These are phyloP conservation scores for Populus hybrid DNA, from an alignment of 441 rosid species.

Conservation along the genomic window DNA sequence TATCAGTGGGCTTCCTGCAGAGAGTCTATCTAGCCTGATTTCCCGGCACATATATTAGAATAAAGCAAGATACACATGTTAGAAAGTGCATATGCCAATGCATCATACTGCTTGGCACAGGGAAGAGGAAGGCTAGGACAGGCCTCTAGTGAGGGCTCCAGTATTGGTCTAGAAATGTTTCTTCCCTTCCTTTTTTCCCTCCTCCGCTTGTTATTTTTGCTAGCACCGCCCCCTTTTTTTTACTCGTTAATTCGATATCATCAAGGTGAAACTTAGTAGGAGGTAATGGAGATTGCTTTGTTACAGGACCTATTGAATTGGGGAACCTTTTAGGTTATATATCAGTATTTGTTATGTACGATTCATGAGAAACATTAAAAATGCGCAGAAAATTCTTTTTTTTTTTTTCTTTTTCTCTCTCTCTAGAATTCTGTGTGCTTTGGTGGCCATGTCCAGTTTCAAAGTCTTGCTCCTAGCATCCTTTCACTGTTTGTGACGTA, in stretches of 20 bases:
- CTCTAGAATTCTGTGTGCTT: not conserved
- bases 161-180: constrained; percentile 21
- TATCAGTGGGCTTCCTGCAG: constrained; percentile 32
- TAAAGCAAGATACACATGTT: constrained; percentile 20
- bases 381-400: constrained; percentile 50
- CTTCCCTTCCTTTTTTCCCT: constrained; percentile 19
- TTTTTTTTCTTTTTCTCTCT: no score
- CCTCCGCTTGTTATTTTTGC: constrained; percentile 2
- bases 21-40: constrained; percentile 31
- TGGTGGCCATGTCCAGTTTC: not conserved
- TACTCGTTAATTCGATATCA: constrained; percentile 24
- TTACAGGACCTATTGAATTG: constrained; percentile 41
- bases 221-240: constrained; percentile 19
- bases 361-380: constrained; percentile 40
- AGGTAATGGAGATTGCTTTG: constrained; percentile 49
- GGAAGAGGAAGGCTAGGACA: constrained; percentile 34
- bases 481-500: no score
- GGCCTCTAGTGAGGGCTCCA: constrained; percentile 33
- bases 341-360: constrained; percentile 40
- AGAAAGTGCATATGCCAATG: constrained; percentile 18
- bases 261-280: constrained; percentile 36
- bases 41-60: constrained; percentile 25
- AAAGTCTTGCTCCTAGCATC: not conserved
- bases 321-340: constrained; percentile 40
- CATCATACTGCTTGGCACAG: constrained; percentile 20